These are phyloP conservation scores for Pichia insulana DNA, from an alignment of 805 yeast species.

Conservation along the genomic window DNA sequence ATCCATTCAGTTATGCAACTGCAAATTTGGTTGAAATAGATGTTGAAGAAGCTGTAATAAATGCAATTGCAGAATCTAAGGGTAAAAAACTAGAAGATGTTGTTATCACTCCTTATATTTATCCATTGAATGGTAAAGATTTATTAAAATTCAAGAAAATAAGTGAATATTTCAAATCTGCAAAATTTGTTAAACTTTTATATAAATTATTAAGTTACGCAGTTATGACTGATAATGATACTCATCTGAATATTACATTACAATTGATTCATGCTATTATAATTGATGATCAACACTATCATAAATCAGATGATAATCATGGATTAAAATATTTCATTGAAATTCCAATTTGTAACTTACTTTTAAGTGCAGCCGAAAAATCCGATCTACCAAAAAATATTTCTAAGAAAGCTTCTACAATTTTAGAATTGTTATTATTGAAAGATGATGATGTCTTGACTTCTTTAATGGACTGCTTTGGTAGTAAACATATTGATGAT, in stretches of 20 bases:
- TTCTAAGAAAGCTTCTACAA: constrained; percentile 45
- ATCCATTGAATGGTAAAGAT: constrained; percentile 22
- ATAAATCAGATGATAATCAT: constrained; percentile 29
- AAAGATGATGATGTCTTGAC: constrained; percentile 44
- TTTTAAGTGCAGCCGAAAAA: constrained; percentile 44
- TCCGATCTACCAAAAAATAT: constrained; percentile 39
- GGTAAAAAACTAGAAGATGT: constrained; percentile 33
- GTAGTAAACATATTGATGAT: constrained; percentile 40
- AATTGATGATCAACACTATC: constrained; percentile 25
- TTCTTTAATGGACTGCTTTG: constrained; percentile 47
- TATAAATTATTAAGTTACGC: constrained; percentile 50
- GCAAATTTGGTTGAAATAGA: constrained; percentile 44
- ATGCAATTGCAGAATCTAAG: constrained; percentile 32
- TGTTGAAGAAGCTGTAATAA: constrained; percentile 38
- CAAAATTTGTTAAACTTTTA: constrained; percentile 45
- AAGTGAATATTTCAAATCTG: constrained; percentile 43
- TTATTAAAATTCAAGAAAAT: constrained; percentile 30
- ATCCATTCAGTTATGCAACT: constrained; percentile 45
- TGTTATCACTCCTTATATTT: constrained; percentile 40
- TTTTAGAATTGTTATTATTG: constrained; percentile 42
- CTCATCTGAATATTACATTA: constrained; percentile 49
- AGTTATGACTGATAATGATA: constrained; percentile 41
- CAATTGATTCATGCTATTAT: constrained; percentile 60
- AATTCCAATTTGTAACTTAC: constrained; percentile 47
- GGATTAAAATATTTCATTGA: constrained; percentile 31